These are phyloP conservation scores for Liquidambar formosana DNA, from an alignment of 164 flowering plant species.

Conservation along the genomic window DNA sequence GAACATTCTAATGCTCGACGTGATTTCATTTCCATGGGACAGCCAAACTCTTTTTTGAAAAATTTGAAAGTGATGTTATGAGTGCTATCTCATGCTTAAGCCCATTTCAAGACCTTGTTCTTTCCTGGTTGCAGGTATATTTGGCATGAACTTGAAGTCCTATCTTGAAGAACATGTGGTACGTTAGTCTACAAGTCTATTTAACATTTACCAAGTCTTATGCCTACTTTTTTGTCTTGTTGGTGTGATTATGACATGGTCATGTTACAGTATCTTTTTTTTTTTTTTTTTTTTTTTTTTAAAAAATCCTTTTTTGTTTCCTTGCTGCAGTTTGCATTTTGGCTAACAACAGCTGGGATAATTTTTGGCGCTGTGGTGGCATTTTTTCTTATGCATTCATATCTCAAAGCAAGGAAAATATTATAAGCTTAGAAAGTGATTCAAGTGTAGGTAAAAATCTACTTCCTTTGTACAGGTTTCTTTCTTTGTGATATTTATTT, in stretches of 20 bases:
- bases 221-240: background rate
- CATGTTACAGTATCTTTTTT: background rate
- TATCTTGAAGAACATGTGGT: conserved; percentile 95
- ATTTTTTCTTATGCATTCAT: conserved; percentile 74
- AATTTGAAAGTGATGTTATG: too few species aligned
- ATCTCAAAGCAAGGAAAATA: conserved; percentile 73
- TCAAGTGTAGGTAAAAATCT: conserved; percentile 13
- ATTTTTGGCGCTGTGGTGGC: conserved; percentile 71
- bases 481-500: too few species aligned
- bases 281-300: background rate
- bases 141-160: conserved; percentile 97
- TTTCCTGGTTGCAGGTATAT: conserved; percentile 68
- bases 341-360: conserved; percentile 89
- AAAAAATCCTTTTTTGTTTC: too few species aligned
- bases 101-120: background rate
- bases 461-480: background rate
- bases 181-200: conserved; percentile 24
- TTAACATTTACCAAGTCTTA: background rate
- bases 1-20: background rate
- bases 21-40: background rate
- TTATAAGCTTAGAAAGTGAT: conserved; percentile 29
- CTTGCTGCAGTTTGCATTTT: conserved; percentile 82
- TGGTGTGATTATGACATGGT: background rate
- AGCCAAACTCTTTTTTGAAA: background rate
- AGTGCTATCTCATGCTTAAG: background rate